Percentiles rank a stretch among this genome's conserved stretches.
phyloP scores from a whole-genome alignment of 2,329 filamentous ascomycete species.

The Fusarium setosum region DNA sequence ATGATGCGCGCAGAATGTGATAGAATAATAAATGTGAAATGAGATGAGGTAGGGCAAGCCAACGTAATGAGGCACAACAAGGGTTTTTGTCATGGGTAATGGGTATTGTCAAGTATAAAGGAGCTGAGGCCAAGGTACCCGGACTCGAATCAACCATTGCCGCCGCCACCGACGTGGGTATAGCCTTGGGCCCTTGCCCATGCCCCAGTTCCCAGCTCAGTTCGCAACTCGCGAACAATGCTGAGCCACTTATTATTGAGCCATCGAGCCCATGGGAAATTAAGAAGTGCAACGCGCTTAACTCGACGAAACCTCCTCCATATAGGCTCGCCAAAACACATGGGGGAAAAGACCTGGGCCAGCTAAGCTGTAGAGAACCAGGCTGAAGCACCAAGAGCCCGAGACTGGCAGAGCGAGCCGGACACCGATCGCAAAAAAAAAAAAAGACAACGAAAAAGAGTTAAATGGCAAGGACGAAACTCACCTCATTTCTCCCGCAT shows the following conservation, averaged over 20 bases:
- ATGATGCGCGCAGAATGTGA: not conserved
- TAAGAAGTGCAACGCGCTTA: constrained; percentile 2
- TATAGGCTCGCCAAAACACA: not conserved
- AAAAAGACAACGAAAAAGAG: not conserved
- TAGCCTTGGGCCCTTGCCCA: constrained; percentile 6
- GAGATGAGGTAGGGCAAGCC: not conserved
- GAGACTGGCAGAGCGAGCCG: not conserved
- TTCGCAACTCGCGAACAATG: constrained; percentile 34
- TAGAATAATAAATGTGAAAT: not conserved
- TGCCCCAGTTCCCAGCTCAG: constrained; percentile 18
- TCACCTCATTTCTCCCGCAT: constrained; percentile 66
- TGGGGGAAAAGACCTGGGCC: not conserved
- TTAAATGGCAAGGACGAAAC: constrained; percentile 46
- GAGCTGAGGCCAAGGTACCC: constrained; percentile 8
- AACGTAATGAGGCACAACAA: constrained; percentile 10
- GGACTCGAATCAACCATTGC: constrained; percentile 12
- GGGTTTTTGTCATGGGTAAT: not conserved
- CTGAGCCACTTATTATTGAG: constrained; percentile 19
- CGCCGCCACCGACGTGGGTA: constrained; percentile 28
- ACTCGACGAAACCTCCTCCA: not conserved
- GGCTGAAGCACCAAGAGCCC: not conserved
- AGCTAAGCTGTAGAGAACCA: not conserved
- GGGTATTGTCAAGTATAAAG: not conserved
- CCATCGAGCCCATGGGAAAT: not conserved
- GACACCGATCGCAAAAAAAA: not conserved